Conservation (phyloP, 768 basidiomycete genomes). For the Termitomyces sp. region DNA sequence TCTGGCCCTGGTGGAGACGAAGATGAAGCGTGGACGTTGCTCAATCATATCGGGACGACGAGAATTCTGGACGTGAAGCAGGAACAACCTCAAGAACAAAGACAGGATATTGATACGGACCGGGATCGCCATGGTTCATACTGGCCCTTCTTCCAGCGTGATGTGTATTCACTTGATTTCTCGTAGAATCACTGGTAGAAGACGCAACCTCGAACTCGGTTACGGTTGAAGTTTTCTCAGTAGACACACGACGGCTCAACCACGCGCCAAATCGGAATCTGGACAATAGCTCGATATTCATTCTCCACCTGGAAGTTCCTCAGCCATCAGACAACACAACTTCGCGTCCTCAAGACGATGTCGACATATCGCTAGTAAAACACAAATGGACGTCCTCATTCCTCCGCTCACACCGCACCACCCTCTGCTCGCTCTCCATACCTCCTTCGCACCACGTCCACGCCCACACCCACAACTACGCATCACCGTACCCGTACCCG, state of each 20-base stretch:
- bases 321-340: constrained; percentile 4
- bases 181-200: neutral
- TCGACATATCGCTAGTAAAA: neutral
- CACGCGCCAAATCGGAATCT: constrained; percentile 25
- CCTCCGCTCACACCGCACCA: constrained; percentile 46
- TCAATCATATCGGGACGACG: constrained; percentile 35
- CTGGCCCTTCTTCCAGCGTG: neutral
- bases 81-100: neutral
- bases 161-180: neutral
- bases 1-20: neutral
- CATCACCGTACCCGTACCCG: constrained; percentile 9
- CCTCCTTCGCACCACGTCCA: too few relatives aligned
- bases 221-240: constrained; percentile 47
- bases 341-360: too few relatives aligned
- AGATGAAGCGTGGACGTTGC: constrained; percentile 17
- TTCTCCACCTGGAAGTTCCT: constrained; percentile 30
- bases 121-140: constrained; percentile 9
- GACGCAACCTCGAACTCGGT: constrained; percentile 14
- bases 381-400: constrained; percentile 50
- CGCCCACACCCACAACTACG: too few relatives aligned
- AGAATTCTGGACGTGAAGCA: constrained; percentile 37
- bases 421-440: constrained; percentile 33
- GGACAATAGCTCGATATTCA: constrained; percentile 24
- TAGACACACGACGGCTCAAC: constrained; percentile 35
- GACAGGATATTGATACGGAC: neutral